Evolutionary conservation across 345 rosid genomes (phyloP), one percentile per base, ranked within the genome.

Genomic region (Aethionema arabicum): DNA sequence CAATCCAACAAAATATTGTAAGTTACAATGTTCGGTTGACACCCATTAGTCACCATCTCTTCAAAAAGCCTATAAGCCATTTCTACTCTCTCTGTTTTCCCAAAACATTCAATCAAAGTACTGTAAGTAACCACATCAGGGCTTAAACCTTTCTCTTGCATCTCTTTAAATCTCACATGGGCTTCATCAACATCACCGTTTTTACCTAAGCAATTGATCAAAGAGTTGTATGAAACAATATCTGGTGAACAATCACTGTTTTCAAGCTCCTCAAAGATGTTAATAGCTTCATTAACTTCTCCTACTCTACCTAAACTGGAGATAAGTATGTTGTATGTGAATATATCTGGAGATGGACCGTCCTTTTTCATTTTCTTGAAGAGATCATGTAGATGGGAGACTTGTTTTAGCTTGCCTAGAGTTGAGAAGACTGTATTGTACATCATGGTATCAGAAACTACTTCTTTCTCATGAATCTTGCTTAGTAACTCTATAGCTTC

Each of bases 81-180:
- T 52, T 92, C 95, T 30, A 89, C 90, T 78, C 81, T 85, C 51
- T 85, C 87, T 0, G 93, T 82, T 77, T 89, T 92, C 29, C 98
- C 98, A 69, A 89, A 89, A 69, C 98, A 92, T 74, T 92, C 97
- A 2, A 89, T 92, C 10, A 92, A 74, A 0, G 96, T 92, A 70
- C 96, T 83, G 70, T 92, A 92, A 6, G 98, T 92, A 6, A 89
- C 86, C 12, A 92, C 98, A 63, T 92, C 97, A 37, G 98, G 95
- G 77, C 72, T 74, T 52, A 92, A 72, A 29, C 93, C 98, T 66
- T 67, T 85, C 70, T 85, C 97, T 68, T 79, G 87, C 96, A 92
- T 92, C 84, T 92, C 96, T 76, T 78, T 77, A 61, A 89, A 89
- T 70, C 79, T 82, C 64, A 92, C 83, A 76, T 92, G 98, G 43